Base-by-base conservation (phyloP, 768 basidiomycete species). In the Gelatoporia subvermispora region DNA sequence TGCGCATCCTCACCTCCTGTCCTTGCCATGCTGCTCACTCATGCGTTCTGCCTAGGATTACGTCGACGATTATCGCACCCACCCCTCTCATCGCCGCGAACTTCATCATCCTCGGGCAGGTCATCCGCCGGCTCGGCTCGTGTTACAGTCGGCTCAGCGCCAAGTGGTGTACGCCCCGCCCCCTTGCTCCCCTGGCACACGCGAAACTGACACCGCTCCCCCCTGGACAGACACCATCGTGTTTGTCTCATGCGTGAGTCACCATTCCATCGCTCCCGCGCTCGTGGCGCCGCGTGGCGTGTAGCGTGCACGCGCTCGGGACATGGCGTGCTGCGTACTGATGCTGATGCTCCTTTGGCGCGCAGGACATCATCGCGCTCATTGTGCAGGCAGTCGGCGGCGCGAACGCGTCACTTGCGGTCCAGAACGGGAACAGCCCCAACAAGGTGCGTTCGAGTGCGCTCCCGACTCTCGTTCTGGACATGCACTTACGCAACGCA, bases 331-430 rank as follows among this genome's bases (percentile, higher is more conserved):
- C n/a, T n/a, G n/a, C n/a, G n/a, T n/a, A n/a, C n/a, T n/a, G n/a
- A n/a, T n/a, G n/a, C n/a, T n/a, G n/a, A n/a, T n/a, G n/a, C n/a
- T n/a, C n/a, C n/a, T n/a, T n/a, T n/a, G n/a, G n/a, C n/a, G n/a
- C n/a, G 9, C 41, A 65, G 60, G 85, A 87, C 53, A 58, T 83
- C 17, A 60, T 81, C 28, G 76, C 83, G 9, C 71, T 88, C 22
- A 63, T 79, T n/a, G 63, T 85, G 2, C 85, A 88, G 65, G 84
- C 76, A 23, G 63, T 74, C 16, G 85, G 85, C 35, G 84, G 84
- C 21, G 84, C 75, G 0, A 57, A 72, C 18, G 82, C 82, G 4
- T 53, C 56, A 8, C 44, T 47, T 17, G 58, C 66, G 22, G 53
- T 55, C 15, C 51, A 54, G 15, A 58, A 53, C 3, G 41, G 48